Conservation (phyloP, 2,329 filamentous ascomycete genomes). For the Monosporascus sp. region DNA sequence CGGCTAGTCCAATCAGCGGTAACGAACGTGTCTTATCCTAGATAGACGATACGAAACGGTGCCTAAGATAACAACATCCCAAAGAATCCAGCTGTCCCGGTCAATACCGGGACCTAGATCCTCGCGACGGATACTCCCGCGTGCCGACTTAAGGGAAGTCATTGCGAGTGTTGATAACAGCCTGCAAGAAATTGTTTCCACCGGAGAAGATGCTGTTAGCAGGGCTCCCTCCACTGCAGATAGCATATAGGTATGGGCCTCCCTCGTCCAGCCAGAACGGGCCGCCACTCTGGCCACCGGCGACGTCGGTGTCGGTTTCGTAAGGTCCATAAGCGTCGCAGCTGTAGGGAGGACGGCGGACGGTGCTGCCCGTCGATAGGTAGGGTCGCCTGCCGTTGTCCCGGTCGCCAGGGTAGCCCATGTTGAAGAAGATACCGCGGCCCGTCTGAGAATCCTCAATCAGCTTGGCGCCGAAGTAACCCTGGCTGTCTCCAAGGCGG, state of each 20-base stretch:
- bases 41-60: too few species aligned
- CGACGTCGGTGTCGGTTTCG: conserved; percentile 1
- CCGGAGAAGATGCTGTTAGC: neutral
- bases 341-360: neutral
- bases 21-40: too few species aligned
- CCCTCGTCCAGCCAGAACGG: conserved; percentile 1
- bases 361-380: conserved; percentile 1
- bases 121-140: too few species aligned
- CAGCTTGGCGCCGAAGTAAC: conserved; percentile 15
- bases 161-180: neutral
- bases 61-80: too few species aligned
- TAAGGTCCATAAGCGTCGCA: conserved; percentile 1
- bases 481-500: conserved; percentile 13
- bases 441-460: neutral
- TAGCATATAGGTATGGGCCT: neutral
- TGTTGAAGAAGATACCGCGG: neutral
- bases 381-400: neutral
- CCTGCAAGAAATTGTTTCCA: neutral
- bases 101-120: too few species aligned
- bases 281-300: conserved; percentile 1
- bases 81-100: too few species aligned
- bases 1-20: too few species aligned
- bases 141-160: neutral
- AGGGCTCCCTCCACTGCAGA: neutral
- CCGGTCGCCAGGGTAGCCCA: conserved; percentile 4